Evolutionary conservation across 108 stramenopile species (phyloP).

Genomic region (Cyclotella distinguenda): DNA sequence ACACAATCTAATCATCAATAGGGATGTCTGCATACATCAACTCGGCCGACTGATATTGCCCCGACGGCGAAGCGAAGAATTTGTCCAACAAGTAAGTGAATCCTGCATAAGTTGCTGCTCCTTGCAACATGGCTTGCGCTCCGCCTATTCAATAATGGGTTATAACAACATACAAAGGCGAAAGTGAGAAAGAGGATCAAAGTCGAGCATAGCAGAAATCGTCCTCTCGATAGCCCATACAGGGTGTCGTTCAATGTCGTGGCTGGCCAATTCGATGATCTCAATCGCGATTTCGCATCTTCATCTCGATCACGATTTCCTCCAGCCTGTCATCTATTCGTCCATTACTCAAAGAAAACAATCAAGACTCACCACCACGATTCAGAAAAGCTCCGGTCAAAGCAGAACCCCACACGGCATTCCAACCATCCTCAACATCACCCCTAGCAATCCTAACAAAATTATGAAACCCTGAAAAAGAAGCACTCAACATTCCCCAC

Average conservation of each 20-base stretch:
- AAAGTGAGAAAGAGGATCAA: background rate
- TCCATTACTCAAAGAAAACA: background rate
- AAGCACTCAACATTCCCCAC: slow-evolving; percentile 63
- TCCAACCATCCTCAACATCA: slow-evolving; percentile 70
- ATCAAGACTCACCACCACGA: slow-evolving; percentile 52
- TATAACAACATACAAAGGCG: background rate
- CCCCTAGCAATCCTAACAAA: slow-evolving; percentile 52
- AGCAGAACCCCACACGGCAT: slow-evolving; percentile 58
- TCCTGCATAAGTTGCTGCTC: slow-evolving; percentile 71
- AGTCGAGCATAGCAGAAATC: too few relatives aligned
- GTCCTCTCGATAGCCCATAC: too few relatives aligned
- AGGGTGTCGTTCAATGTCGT: too few relatives aligned
- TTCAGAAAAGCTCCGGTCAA: slow-evolving; percentile 75
- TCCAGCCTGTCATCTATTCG: background rate
- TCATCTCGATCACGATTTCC: background rate
- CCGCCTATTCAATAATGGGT: slow-evolving; percentile 43
- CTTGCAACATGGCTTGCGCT: slow-evolving; percentile 71
- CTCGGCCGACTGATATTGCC: slow-evolving; percentile 11
- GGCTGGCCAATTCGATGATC: too few relatives aligned
- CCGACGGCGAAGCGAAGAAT: slow-evolving; percentile 33
- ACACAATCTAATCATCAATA: slow-evolving; percentile 15
- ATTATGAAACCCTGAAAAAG: slow-evolving; percentile 68
- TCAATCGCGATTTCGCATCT: too few relatives aligned
- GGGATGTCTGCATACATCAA: slow-evolving; percentile 40
- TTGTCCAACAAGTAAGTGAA: slow-evolving; percentile 60